These are phyloP conservation scores for Globisporangium polare DNA, from an alignment of 352 stramenopile species.

Conservation along the genomic window DNA sequence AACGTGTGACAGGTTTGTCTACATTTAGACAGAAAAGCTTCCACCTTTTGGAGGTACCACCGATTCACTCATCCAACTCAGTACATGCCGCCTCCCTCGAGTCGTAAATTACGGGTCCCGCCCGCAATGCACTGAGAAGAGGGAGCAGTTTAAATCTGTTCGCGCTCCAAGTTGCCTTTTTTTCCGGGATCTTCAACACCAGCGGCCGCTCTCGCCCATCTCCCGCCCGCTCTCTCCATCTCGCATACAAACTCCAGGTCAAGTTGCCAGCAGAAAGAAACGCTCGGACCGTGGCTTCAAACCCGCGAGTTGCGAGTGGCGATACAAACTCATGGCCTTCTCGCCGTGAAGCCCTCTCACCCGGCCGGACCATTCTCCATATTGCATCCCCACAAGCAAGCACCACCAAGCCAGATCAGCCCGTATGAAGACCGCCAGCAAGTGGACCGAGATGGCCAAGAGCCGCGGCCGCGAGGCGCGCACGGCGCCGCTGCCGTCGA, in stretches of 20 bases:
- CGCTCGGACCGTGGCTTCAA: constrained; percentile 1
- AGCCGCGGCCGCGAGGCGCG: not conserved
- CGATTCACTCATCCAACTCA: not conserved
- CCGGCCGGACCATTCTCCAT: not conserved
- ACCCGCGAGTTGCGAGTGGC: not conserved
- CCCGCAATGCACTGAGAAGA: not conserved
- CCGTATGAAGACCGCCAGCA: not conserved
- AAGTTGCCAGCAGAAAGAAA: constrained; percentile 5
- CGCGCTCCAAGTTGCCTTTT: constrained; percentile 3
- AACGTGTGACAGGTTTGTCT: not conserved
- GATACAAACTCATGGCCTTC: not conserved
- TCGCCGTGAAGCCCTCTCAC: not conserved
- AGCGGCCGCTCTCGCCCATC: constrained; percentile 1
- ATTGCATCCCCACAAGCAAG: constrained; percentile 2
- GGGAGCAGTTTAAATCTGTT: not conserved
- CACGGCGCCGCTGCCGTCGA: constrained; percentile 31
- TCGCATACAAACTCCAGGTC: constrained; percentile 6
- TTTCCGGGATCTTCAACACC: not conserved
- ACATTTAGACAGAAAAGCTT: not conserved
- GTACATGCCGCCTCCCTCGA: not conserved
- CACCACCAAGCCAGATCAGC: not conserved
- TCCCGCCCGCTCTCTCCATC: constrained; percentile 1
- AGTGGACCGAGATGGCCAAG: constrained; percentile 6
- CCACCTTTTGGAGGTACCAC: not conserved
- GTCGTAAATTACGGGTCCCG: too few relatives aligned